Evolutionary conservation across 2,329 filamentous ascomycete species (phyloP).

Genomic region (Colletotrichum shisoi): DNA sequence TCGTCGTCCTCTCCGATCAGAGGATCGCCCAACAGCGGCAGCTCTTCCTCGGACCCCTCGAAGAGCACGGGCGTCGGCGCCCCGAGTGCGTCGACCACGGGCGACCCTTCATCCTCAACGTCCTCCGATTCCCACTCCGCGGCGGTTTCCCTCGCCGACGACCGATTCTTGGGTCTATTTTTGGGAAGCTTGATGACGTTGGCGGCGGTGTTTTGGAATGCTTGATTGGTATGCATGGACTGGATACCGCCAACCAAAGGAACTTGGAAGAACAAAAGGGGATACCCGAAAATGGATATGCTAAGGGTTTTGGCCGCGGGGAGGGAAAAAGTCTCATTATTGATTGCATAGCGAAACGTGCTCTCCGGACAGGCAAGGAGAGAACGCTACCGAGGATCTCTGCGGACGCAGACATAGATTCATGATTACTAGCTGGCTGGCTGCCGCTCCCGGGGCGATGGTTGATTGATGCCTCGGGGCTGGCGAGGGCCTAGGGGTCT

Average conservation of each 20-base stretch:
- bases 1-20: not conserved
- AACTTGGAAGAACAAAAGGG: not conserved
- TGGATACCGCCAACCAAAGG: not conserved
- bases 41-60: constrained; percentile 9
- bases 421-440: not conserved
- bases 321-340: not conserved
- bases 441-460: not conserved
- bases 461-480: not conserved
- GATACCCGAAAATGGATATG: constrained; percentile 2
- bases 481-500: not conserved
- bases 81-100: not conserved
- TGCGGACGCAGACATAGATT: not conserved
- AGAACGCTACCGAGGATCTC: not conserved
- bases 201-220: constrained; percentile 8
- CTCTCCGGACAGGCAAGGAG: not conserved
- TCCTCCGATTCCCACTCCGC: constrained; percentile 19
- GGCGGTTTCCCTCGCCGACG: constrained; percentile 3
- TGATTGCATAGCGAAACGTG: not conserved
- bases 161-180: constrained; percentile 17
- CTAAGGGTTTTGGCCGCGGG: not conserved
- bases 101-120: constrained; percentile 6
- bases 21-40: not conserved
- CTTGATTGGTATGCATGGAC: not conserved
- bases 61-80: not conserved
- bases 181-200: constrained; percentile 12